A percentile compares a stretch with the other conserved stretches of the same genome.
phyloP scores from a whole-genome alignment of 768 basidiomycete genomes.

The Clavulina sp. region DNA sequence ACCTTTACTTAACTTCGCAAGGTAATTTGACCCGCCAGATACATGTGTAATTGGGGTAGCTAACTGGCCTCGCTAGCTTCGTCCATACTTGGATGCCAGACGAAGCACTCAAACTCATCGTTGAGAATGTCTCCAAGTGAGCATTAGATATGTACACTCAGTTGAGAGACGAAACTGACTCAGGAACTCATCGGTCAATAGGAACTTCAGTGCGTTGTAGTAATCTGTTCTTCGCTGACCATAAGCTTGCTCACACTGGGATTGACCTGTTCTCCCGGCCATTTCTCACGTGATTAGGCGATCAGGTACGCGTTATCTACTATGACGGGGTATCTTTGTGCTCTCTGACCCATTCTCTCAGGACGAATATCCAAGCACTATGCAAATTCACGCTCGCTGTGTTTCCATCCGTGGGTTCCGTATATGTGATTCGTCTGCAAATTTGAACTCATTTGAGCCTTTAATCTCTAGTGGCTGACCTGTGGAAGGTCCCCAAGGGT shows the following conservation, averaged over 20 bases:
- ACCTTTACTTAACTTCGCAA: slow-evolving; percentile 37
- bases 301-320: too few species aligned
- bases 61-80: slow-evolving; percentile 25
- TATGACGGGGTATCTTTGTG: too few species aligned
- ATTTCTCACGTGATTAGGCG: too few species aligned
- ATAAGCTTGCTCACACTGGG: too few species aligned
- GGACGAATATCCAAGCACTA: slow-evolving; percentile 49
- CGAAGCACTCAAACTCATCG: slow-evolving; percentile 35
- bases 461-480: slow-evolving; percentile 36
- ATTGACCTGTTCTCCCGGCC: too few species aligned
- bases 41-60: not conserved
- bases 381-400: slow-evolving; percentile 29
- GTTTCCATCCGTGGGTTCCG: slow-evolving; percentile 16
- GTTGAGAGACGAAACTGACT: too few species aligned
- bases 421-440: not conserved
- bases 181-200: too few species aligned
- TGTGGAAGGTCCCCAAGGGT: slow-evolving; percentile 46
- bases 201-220: too few species aligned
- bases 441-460: slow-evolving; percentile 10
- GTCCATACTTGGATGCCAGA: slow-evolving; percentile 50
- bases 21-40: too few species aligned
- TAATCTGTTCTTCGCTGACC: too few species aligned
- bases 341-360: too few species aligned
- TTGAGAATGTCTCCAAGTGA: slow-evolving; percentile 41
- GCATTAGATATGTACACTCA: not conserved